Base-by-base conservation (phyloP, 2,329 filamentous ascomycete genomes). In the Fusarium equiseti region DNA sequence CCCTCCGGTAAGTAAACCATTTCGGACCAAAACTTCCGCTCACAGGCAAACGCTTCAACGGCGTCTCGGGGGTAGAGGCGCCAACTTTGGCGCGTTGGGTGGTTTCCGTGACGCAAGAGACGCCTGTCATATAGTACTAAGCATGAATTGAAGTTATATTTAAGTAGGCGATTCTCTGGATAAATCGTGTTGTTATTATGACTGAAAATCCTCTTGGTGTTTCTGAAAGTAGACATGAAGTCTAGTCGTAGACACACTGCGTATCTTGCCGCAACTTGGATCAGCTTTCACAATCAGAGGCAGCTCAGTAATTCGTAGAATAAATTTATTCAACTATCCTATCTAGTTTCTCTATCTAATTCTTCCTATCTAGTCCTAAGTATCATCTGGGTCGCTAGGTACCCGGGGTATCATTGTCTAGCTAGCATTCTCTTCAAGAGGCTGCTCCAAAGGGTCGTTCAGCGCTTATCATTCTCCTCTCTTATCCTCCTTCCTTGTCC, bases 61-160 rank as follows among this genome's bases (percentile, higher is more conserved):
- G 3, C 35, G 10, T 11, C 35, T n/a, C 4, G 4, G 18, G 9
- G 5, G 35, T 11, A 38, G 35, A n/a, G 10, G 18, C 35, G 18
- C 35, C 18, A n/a, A 16, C 31, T 32, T 27, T 27, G 9, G 13
- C 31, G 31, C 8, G 5, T 32, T 8, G 31, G 31, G 31, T 9
- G 15, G 2, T 9, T 35, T 16, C 8, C 15, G 9, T 16, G 9
- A 9, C 15, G 1, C 15, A 2, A 35, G 8, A 38, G 10, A 38
- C 9, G 35, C 35, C 18, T 38, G 10, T 5, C 3, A 11, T 38
- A 1, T n/a, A n/a, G 18, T 0, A 7, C 12, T 18, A 3, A 38
- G 5, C 9, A 12, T 38, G 1, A n/a, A 0, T 12, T 38, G 18
- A 38, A n/a, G 10, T 11, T 6, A n/a, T 3, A 1, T n/a, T 1